Conservation (phyloP, 2,329 filamentous ascomycete species). For the Xylaria sp. region DNA sequence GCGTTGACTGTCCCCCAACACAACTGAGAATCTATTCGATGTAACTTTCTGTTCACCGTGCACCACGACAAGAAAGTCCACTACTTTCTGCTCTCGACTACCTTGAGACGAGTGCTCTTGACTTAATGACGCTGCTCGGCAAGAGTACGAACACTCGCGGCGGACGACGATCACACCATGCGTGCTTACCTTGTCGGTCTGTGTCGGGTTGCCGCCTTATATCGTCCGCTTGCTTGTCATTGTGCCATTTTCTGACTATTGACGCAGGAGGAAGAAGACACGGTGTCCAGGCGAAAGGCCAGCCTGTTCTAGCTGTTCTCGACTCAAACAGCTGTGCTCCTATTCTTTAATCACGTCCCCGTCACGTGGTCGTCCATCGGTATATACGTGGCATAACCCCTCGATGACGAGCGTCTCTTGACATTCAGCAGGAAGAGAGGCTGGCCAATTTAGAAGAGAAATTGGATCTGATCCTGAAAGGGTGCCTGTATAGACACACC, state of each 20-base stretch:
- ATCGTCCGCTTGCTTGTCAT: background rate
- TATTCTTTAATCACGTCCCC: slow-evolving; percentile 16
- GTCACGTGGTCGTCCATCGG: slow-evolving; percentile 17
- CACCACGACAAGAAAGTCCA: slow-evolving; percentile 1
- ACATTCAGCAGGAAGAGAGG: slow-evolving; percentile 18
- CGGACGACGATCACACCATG: slow-evolving; percentile 21
- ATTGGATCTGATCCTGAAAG: slow-evolving; percentile 19
- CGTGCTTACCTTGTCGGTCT: slow-evolving; percentile 20
- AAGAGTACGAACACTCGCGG: slow-evolving; percentile 18
- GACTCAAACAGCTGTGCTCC: slow-evolving; percentile 19
- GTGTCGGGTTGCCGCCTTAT: slow-evolving; percentile 5
- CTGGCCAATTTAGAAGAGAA: slow-evolving; percentile 20
- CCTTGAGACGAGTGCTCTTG: slow-evolving; percentile 9
- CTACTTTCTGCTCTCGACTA: slow-evolving; percentile 4
- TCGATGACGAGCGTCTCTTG: slow-evolving; percentile 13
- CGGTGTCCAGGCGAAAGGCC: slow-evolving; percentile 21
- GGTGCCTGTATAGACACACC: slow-evolving; percentile 12
- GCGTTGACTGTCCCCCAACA: too few relatives aligned
- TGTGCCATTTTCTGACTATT: slow-evolving; percentile 3
- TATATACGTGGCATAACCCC: slow-evolving; percentile 14
- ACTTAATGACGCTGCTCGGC: slow-evolving; percentile 20
- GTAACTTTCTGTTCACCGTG: background rate
- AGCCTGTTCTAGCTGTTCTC: slow-evolving; percentile 17
- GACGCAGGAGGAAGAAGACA: slow-evolving; percentile 19
- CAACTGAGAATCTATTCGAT: background rate